Evolutionary conservation across 768 basidiomycete species (phyloP), one percentile per base, ranked within the genome.

Genomic region (Phanerochaete sordida): DNA sequence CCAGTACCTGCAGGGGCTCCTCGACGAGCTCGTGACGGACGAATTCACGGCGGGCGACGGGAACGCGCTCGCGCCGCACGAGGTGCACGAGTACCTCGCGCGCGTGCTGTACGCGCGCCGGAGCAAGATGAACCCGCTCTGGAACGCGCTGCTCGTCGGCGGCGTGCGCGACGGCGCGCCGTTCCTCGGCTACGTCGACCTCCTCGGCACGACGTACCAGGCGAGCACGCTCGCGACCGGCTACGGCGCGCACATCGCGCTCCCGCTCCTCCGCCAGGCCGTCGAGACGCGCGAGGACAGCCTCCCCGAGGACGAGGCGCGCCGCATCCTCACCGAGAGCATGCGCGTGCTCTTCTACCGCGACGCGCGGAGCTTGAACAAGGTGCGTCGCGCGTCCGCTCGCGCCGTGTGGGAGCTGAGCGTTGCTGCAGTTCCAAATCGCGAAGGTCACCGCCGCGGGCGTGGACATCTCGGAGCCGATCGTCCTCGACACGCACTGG

Each of bases 271-370:
- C 21, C 86, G 97, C 33, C 89, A 90, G 62, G 93, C 90, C 15
- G 93, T 95, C 43, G 95, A 99, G 73, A 90, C 88, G 2, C 77
- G 81, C 24, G 89, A 92, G 66, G 81, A 90, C 51, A 76, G 73
- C 1, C 74, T 98, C 58, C 88, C 88, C 1, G 89, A 91, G 68
- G 87, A 86, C 39, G 84, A 94, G 59, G 97, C 93, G 16, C 77
- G 81, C 26, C 76, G 81, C 67, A 88, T 98, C 60, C 70, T 99
- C 56, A 84, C 90, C 68, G 84, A 90, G 52, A 86, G 90, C 70
- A 92, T 99, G 88, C 86, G 87, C 65, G 95, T 98, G 16, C 81
- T 99, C 50, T 98, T 88, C 76, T 99, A 99, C 76, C 86, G 97
- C 46, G 97, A 99, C 67, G 96, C 96, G 6, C 82, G 96, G 65